phyloP scores from a whole-genome alignment of 2,329 filamentous ascomycete genomes.

The Clonostachys byssicola region DNA sequence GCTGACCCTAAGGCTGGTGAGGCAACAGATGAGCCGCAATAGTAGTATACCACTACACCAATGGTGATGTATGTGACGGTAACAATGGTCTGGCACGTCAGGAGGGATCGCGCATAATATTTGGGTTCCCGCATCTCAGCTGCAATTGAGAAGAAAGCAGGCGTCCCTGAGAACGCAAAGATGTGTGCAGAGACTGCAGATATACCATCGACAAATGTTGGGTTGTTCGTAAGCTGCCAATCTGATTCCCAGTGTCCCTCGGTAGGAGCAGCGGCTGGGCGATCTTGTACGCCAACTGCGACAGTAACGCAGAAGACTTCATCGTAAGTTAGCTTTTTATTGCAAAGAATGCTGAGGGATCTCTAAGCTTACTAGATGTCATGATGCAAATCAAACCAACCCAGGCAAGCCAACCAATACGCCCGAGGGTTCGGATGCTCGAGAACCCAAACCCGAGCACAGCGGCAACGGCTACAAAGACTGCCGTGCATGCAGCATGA shows the following conservation, averaged over 20 bases:
- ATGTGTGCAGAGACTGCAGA: slow-evolving; percentile 66
- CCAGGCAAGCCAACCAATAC: slow-evolving; percentile 25
- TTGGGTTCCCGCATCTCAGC: slow-evolving; percentile 42
- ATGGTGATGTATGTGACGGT: slow-evolving; percentile 63
- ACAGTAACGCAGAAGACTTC: slow-evolving; percentile 28
- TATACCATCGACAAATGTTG: slow-evolving; percentile 49
- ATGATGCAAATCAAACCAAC: slow-evolving; percentile 39
- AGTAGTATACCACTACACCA: slow-evolving; percentile 65
- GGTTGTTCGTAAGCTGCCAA: slow-evolving; percentile 17
- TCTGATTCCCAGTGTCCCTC: slow-evolving; percentile 14
- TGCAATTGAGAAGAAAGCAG: slow-evolving; percentile 49
- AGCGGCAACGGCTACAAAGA: slow-evolving; percentile 28
- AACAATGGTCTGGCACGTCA: slow-evolving; percentile 56
- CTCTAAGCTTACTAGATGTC: slow-evolving; percentile 38
- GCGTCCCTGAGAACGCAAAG: slow-evolving; percentile 60
- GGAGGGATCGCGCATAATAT: slow-evolving; percentile 50
- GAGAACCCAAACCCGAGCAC: slow-evolving; percentile 19
- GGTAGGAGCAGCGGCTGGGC: slow-evolving; percentile 56
- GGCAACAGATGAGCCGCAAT: slow-evolving; percentile 57
- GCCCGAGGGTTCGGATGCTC: slow-evolving; percentile 21
- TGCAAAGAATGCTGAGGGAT: not conserved
- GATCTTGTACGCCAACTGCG: slow-evolving; percentile 50
- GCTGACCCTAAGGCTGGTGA: slow-evolving; percentile 68
- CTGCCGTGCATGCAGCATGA: slow-evolving; percentile 30
- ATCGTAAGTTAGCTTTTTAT: not conserved